Conservation (phyloP, 2,329 filamentous ascomycete species). For the Trichoderma sp. region DNA sequence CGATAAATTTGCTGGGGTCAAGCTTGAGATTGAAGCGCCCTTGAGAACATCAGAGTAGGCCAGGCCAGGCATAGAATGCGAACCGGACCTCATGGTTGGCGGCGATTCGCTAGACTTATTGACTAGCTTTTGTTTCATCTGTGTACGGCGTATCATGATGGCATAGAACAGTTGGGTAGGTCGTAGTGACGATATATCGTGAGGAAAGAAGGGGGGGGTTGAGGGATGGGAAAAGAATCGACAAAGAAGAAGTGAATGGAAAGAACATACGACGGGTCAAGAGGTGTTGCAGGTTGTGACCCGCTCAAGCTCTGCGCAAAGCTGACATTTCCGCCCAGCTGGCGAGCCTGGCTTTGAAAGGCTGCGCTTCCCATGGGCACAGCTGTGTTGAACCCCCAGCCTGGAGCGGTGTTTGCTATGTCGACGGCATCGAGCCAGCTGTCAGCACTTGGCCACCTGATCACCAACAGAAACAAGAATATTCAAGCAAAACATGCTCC, state of each 20-base stretch:
- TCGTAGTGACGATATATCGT: not conserved
- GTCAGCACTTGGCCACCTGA: constrained; percentile 19
- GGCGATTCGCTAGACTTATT: constrained; percentile 18
- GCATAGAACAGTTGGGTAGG: not conserved
- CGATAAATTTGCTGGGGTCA: not conserved
- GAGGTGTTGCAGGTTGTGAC: constrained; percentile 58
- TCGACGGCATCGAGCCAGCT: constrained; percentile 13
- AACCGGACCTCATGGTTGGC: not conserved
- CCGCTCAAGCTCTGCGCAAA: constrained; percentile 65
- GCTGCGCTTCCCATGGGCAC: constrained; percentile 58
- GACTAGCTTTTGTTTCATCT: constrained; percentile 21
- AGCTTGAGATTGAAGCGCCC: constrained; percentile 24
- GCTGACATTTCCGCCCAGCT: constrained; percentile 58
- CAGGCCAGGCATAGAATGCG: constrained; percentile 15
- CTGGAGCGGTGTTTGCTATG: constrained; percentile 51
- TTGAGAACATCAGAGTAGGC: constrained; percentile 34
- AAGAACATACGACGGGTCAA: constrained; percentile 62
- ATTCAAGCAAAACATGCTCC: not conserved
- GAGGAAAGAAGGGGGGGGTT: not conserved
- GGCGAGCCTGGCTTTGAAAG: constrained; percentile 51
- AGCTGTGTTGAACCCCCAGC: constrained; percentile 61
- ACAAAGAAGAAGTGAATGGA: constrained; percentile 15
- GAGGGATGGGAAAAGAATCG: not conserved
- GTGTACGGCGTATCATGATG: constrained; percentile 10
- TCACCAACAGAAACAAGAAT: not conserved